phyloP scores from a whole-genome alignment of 164 flowering plant genomes.

The Cinnamomum chago region DNA sequence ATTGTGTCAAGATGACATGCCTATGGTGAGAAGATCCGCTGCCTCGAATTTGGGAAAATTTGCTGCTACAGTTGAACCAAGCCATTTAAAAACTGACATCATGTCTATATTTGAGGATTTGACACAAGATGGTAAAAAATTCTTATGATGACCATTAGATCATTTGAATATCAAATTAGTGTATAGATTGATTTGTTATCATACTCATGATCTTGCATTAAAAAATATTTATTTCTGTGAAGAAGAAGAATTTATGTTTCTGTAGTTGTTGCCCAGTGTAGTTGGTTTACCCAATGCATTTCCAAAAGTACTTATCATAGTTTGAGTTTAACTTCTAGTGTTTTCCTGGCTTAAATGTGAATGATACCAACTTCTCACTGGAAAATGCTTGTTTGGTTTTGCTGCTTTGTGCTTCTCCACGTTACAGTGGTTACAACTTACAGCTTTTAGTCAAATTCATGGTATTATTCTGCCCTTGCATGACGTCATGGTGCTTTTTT shows the following conservation, averaged over 20 bases:
- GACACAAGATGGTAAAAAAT: slow-evolving; percentile 81
- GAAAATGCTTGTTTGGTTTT: neutral
- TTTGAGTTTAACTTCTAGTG: neutral
- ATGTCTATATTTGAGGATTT: slow-evolving; percentile 91
- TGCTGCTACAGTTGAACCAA: slow-evolving; percentile 90
- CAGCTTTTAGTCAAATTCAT: neutral
- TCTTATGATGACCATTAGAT: neutral
- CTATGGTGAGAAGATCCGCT: slow-evolving; percentile 97
- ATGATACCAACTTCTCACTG: neutral
- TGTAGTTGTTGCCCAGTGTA: neutral
- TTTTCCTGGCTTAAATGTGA: neutral
- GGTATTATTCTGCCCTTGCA: neutral
- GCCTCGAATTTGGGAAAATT: slow-evolving; percentile 94
- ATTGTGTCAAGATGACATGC: slow-evolving; percentile 98
- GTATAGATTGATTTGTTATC: neutral
- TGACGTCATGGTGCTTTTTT: neutral
- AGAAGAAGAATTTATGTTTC: neutral
- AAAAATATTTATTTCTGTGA: neutral
- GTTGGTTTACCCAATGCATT: neutral
- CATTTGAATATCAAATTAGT: neutral
- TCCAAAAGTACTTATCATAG: neutral
- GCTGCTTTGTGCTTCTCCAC: neutral
- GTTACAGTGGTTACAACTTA: no score
- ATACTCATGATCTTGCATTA: neutral
- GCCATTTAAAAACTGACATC: slow-evolving; percentile 75